phyloP scores from a whole-genome alignment of 345 rosid species.

The Gossypioides kirkii region DNA sequence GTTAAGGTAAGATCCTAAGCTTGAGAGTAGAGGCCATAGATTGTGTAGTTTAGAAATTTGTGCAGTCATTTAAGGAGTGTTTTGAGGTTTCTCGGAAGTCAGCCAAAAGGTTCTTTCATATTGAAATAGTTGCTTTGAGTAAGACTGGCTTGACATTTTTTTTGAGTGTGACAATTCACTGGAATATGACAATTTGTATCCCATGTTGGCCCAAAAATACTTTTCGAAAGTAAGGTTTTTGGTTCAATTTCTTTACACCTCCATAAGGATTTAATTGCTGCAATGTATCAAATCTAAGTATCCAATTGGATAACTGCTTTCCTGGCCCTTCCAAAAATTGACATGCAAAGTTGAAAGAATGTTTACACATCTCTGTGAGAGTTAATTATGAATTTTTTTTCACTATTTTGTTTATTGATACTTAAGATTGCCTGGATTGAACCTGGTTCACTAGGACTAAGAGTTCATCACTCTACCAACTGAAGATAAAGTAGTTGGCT shows the following conservation, averaged over 20 bases:
- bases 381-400: background rate
- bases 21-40: background rate
- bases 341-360: conserved; percentile 3
- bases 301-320: background rate
- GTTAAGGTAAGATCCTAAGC: background rate
- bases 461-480: background rate
- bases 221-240: background rate
- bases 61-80: background rate
- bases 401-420: background rate
- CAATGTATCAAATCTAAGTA: background rate
- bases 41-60: background rate
- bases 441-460: background rate
- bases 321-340: background rate
- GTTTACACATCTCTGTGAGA: background rate
- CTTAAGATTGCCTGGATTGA: background rate
- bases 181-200: background rate
- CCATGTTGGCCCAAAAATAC: background rate
- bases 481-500: background rate
- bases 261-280: background rate
- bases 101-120: background rate
- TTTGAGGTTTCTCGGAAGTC: background rate
- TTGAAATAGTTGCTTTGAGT: background rate
- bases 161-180: background rate
- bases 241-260: background rate
- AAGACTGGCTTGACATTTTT: background rate